These are phyloP conservation scores for Phytophthora boehmeriae DNA, from an alignment of 352 stramenopile species.

Conservation along the genomic window DNA sequence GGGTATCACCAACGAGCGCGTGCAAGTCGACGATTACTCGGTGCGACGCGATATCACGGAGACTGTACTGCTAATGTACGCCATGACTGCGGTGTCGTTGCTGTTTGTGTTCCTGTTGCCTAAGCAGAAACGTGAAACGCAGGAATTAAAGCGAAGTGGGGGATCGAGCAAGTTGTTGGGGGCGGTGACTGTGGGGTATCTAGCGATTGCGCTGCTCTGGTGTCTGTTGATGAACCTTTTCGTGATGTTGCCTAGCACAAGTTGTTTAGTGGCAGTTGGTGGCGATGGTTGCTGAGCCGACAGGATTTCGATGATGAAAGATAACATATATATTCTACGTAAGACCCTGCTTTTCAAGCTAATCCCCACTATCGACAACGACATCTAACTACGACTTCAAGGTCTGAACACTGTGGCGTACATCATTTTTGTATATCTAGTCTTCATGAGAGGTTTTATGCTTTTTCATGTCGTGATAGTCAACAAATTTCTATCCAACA, in stretches of 20 bases:
- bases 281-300: slow-evolving; percentile 29
- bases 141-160: slow-evolving; percentile 27
- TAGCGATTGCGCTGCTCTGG: slow-evolving; percentile 37
- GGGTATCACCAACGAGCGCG: slow-evolving; percentile 34
- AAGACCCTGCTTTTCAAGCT: background rate
- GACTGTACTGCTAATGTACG: slow-evolving; percentile 38
- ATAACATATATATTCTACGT: background rate
- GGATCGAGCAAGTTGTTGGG: slow-evolving; percentile 33
- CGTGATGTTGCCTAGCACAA: slow-evolving; percentile 14
- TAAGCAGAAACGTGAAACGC: slow-evolving; percentile 33
- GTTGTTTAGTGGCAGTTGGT: slow-evolving; percentile 28
- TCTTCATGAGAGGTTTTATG: too few relatives aligned
- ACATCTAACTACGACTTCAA: too few relatives aligned
- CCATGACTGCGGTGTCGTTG: slow-evolving; percentile 30
- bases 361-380: background rate
- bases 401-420: too few relatives aligned
- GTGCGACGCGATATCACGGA: slow-evolving; percentile 33
- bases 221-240: slow-evolving; percentile 41
- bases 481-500: too few relatives aligned
- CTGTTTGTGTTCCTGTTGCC: slow-evolving; percentile 37
- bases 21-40: slow-evolving; percentile 29
- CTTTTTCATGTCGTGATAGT: too few relatives aligned
- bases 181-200: slow-evolving; percentile 31
- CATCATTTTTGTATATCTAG: too few relatives aligned
- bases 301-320: background rate